Percentiles rank a stretch among this genome's conserved stretches.
Evolutionary conservation across 2,329 filamentous ascomycete genomes (phyloP).

Genomic region (Calonectria hawksworthii): DNA sequence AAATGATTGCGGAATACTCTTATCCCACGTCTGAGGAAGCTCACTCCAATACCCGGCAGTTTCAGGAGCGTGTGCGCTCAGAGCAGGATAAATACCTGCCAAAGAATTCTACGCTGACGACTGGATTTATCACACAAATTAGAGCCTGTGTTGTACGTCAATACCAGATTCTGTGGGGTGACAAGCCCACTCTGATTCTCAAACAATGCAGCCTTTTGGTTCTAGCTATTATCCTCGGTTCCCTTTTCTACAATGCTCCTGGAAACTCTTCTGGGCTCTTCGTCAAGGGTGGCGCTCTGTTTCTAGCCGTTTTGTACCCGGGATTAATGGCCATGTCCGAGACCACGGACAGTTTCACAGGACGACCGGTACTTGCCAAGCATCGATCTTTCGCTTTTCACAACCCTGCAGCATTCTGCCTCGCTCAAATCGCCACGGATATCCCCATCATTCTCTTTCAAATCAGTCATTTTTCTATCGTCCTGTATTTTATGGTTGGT

Average conservation of each 20-base stretch:
- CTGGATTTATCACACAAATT: conserved; percentile 68
- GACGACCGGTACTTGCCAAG: not conserved
- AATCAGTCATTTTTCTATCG: not conserved
- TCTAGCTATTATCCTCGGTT: conserved; percentile 74
- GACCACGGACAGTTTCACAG: not conserved
- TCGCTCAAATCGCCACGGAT: not conserved
- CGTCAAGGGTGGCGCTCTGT: not conserved
- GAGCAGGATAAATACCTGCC: conserved; percentile 69
- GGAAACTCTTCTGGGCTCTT: conserved; percentile 52
- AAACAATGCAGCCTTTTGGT: conserved; percentile 70
- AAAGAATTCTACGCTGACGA: conserved; percentile 68
- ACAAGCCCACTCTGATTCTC: conserved; percentile 74
- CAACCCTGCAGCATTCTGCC: not conserved
- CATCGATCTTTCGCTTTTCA: not conserved
- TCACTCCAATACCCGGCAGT: conserved; percentile 63
- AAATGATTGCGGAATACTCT: conserved; percentile 68
- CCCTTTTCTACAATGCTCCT: conserved; percentile 76
- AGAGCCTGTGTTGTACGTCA: conserved; percentile 70
- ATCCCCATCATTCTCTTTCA: not conserved
- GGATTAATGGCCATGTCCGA: not conserved
- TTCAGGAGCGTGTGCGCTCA: conserved; percentile 63
- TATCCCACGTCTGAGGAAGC: conserved; percentile 67
- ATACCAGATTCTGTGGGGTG: conserved; percentile 76
- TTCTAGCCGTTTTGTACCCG: not conserved
- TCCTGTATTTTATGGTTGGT: not conserved